A percentile compares a stretch with the other conserved stretches of the same genome.
phyloP scores from a whole-genome alignment of 257 asterid genomes.

The Galeopsis tetrahit region DNA sequence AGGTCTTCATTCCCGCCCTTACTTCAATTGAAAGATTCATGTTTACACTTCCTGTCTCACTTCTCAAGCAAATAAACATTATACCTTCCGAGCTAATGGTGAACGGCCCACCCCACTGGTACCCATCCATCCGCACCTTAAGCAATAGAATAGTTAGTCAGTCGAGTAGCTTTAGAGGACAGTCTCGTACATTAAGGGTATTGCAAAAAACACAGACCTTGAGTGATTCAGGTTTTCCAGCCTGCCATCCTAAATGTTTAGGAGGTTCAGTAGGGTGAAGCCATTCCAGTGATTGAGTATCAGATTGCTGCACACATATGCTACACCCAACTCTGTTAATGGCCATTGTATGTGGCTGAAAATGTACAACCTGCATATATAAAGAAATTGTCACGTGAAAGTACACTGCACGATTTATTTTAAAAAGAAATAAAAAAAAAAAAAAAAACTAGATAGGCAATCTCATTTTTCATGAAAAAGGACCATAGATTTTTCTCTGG shows the following conservation, averaged over 20 bases:
- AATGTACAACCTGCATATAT: constrained; percentile 82
- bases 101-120: constrained; percentile 88
- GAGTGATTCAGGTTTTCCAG: constrained; percentile 74
- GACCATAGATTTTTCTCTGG: constrained; percentile 7
- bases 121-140: constrained; percentile 87
- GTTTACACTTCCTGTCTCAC: constrained; percentile 54
- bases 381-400: constrained; percentile 26
- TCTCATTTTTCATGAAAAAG: constrained; percentile 20
- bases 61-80: constrained; percentile 75
- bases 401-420: background rate
- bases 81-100: constrained; percentile 72
- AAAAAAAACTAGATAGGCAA: background rate
- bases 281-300: constrained; percentile 74
- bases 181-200: constrained; percentile 24
- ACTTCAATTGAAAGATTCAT: constrained; percentile 73
- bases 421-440: constrained; percentile 11
- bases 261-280: constrained; percentile 85
- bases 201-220: constrained; percentile 57
- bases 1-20: constrained; percentile 82
- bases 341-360: constrained; percentile 90
- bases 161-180: constrained; percentile 27
- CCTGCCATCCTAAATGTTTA: constrained; percentile 79
- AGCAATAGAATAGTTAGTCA: constrained; percentile 36
- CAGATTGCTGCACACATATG: constrained; percentile 77
- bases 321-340: constrained; percentile 81